These are phyloP conservation scores for Yarrowia galli DNA, from an alignment of 1,139 yeast species.

Conservation along the genomic window DNA sequence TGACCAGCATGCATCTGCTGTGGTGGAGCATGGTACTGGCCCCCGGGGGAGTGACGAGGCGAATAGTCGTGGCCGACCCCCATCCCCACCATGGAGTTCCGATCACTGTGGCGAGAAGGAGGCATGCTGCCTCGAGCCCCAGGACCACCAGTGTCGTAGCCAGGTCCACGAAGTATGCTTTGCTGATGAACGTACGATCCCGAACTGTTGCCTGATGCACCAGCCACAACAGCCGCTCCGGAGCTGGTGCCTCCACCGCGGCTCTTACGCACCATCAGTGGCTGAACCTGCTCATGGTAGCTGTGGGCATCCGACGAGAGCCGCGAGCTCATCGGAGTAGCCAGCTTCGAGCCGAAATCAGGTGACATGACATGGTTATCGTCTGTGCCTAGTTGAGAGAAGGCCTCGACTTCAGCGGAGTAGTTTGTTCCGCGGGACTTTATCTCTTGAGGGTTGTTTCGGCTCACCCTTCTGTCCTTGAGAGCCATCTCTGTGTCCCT, in stretches of 20 bases:
- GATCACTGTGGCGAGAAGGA: not conserved
- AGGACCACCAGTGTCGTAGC: constrained; percentile 5
- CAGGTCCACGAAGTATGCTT: not conserved
- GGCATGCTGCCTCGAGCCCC: not conserved
- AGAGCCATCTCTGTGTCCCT: constrained; percentile 12
- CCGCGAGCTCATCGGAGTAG: constrained; percentile 13
- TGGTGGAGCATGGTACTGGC: not conserved
- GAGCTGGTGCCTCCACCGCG: constrained; percentile 6
- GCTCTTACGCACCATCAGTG: constrained; percentile 20
- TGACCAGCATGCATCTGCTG: not conserved
- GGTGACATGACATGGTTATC: constrained; percentile 13
- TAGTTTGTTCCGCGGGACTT: constrained; percentile 9
- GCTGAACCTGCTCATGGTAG: constrained; percentile 12
- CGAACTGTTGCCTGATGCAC: not conserved
- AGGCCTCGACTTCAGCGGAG: constrained; percentile 28
- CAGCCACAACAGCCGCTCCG: not conserved
- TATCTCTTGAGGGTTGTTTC: not conserved
- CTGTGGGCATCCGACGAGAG: not conserved
- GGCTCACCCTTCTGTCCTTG: constrained; percentile 11
- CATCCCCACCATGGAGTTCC: not conserved
- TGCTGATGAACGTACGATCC: not conserved
- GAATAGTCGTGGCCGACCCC: not conserved
- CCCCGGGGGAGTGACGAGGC: not conserved
- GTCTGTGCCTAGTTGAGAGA: constrained; percentile 9
- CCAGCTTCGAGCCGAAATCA: constrained; percentile 16